Conservation (phyloP, 1,139 yeast genomes). For the Debaryomyces psychrophilus region DNA sequence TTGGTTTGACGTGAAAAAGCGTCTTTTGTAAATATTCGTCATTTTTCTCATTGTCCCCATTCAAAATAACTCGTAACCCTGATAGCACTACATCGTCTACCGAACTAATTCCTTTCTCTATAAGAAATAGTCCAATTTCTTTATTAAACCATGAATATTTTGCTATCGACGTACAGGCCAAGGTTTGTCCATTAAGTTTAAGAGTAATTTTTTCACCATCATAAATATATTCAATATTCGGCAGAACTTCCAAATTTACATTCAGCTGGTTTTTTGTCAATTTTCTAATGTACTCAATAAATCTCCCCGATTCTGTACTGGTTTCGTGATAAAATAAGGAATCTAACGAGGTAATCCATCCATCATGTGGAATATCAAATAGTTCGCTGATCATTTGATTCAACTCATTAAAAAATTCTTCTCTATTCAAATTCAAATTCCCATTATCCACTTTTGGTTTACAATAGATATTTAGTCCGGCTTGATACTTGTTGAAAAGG, state of each 20-base stretch:
- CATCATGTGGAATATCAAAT: slow-evolving; percentile 19
- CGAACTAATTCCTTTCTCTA: slow-evolving; percentile 31
- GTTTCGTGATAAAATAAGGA: slow-evolving; percentile 24
- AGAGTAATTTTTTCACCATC: slow-evolving; percentile 18
- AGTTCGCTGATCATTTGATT: slow-evolving; percentile 20
- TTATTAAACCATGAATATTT: slow-evolving; percentile 18
- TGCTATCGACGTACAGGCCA: slow-evolving; percentile 13
- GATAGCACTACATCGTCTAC: slow-evolving; percentile 39
- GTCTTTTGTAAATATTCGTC: slow-evolving; percentile 35
- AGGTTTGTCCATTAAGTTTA: slow-evolving; percentile 17
- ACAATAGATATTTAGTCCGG: slow-evolving; percentile 33
- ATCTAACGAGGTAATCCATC: slow-evolving; percentile 27
- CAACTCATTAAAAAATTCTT: slow-evolving; percentile 26
- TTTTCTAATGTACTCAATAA: neutral
- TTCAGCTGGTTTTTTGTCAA: slow-evolving; percentile 1
- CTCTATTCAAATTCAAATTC: slow-evolving; percentile 20
- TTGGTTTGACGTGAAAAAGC: slow-evolving; percentile 47
- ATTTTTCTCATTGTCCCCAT: slow-evolving; percentile 9
- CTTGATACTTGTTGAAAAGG: slow-evolving; percentile 27
- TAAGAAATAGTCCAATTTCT: slow-evolving; percentile 41
- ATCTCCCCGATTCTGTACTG: neutral
- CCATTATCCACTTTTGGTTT: slow-evolving; percentile 22
- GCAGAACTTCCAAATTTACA: slow-evolving; percentile 1
- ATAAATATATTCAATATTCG: slow-evolving; percentile 21
- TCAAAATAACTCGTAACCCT: slow-evolving; percentile 37